Conservation (phyloP, 2,329 filamentous ascomycete species). For the Penicillium decumbens region DNA sequence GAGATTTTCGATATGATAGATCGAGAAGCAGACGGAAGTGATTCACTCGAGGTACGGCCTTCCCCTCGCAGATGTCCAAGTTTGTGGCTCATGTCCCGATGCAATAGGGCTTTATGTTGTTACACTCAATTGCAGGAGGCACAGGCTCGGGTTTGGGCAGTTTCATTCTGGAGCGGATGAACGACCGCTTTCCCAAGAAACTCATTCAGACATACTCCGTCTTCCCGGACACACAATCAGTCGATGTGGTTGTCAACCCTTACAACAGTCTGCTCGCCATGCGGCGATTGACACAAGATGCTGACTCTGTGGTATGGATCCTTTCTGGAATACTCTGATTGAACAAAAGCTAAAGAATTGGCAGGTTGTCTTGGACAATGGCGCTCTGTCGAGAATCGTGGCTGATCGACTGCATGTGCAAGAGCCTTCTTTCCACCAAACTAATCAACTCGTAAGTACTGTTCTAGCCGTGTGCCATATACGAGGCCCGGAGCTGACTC, state of each 20-base stretch:
- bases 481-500: conserved; percentile 4
- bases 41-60: conserved; percentile 75
- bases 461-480: not conserved
- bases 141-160: conserved; percentile 95
- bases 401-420: conserved; percentile 92
- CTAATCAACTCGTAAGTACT: conserved; percentile 74
- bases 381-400: conserved; percentile 85
- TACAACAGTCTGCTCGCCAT: conserved; percentile 96
- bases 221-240: conserved; percentile 86
- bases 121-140: conserved; percentile 95
- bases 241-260: conserved; percentile 93
- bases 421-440: conserved; percentile 93
- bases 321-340: not conserved
- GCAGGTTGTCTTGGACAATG: conserved; percentile 85
- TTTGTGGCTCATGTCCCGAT: not conserved
- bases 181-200: conserved; percentile 97
- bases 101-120: conserved; percentile 84
- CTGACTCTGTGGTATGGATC: conserved; percentile 76
- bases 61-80: not conserved
- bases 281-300: conserved; percentile 87
- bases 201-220: conserved; percentile 99
- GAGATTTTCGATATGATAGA: conserved; percentile 99
- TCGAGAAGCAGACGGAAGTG: conserved; percentile 93
- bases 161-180: conserved; percentile 89
- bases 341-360: conserved; percentile 21